phyloP scores from a whole-genome alignment of 2,329 filamentous ascomycete genomes.

The Cercospora canescens region DNA sequence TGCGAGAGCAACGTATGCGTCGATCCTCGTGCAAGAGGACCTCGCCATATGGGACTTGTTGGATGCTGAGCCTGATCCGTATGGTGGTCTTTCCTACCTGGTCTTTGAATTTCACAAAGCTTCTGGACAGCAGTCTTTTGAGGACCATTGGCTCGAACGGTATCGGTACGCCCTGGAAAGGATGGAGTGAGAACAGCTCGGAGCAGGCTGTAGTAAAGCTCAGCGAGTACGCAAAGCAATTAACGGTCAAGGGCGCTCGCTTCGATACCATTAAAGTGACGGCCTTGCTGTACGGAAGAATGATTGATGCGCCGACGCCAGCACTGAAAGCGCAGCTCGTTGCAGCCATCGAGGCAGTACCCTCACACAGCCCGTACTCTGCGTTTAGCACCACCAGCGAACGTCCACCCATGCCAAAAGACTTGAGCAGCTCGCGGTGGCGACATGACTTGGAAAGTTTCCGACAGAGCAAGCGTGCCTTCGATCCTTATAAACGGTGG shows the following conservation, averaged over 20 bases:
- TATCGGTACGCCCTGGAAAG: not conserved
- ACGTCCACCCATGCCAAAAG: not conserved
- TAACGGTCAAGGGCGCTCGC: not conserved
- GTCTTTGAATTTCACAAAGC: not conserved
- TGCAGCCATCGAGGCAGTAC: not conserved
- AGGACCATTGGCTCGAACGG: not conserved
- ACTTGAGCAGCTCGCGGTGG: not conserved
- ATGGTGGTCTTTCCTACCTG: not conserved
- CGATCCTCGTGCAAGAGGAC: not conserved
- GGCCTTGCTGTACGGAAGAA: not conserved
- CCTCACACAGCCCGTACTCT: not conserved
- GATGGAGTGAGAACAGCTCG: not conserved
- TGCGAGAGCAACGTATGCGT: not conserved
- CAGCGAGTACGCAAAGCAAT: not conserved
- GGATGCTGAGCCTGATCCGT: not conserved
- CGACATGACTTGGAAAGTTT: not conserved
- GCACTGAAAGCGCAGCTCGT: not conserved
- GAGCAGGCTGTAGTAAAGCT: not conserved
- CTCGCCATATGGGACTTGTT: not conserved
- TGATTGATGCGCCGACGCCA: not conserved
- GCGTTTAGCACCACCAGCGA: not conserved
- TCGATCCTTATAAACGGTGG: not conserved
- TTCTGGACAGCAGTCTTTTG: not conserved
- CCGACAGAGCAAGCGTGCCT: not conserved
- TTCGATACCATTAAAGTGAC: not conserved